Evolutionary conservation across 306 rosid genomes (phyloP), one percentile per base, ranked within the genome.

Genomic region (Sechiopsis laciniata): DNA sequence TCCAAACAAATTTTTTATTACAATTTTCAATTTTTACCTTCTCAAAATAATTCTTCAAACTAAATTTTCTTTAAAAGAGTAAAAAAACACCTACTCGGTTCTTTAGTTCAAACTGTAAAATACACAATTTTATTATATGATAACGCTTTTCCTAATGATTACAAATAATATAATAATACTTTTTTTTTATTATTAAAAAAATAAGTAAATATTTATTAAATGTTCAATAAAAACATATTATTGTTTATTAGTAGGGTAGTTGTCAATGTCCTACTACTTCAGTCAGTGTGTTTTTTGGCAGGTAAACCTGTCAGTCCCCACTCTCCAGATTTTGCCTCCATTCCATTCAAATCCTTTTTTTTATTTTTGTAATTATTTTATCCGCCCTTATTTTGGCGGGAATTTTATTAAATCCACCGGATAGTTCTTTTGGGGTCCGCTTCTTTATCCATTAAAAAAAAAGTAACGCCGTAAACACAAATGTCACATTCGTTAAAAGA

Each of bases 361-460:
- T 4, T 32, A 2, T 32, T 65, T 40, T 9, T 32, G 21, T 22
- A 1, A 1, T 32, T 65, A 17, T 9, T 32, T 50, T 22, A 14
- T 13, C 22, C 12, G 19, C 61, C 3, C 29, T 2, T 6, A 1
- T 56, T 73, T 73, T 73, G 76, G 76, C 76, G 76, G 76, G 76
- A 35, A 40, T 19, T 37, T 73, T 56, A 73, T 73, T 5, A 73
- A 73, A 73, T 73, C 76, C 37, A 55, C 5, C 9, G 52, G 32
- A 73, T 73, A 56, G 54, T 40, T 29, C 16, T 7, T 55, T 73
- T 73, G 76, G 67, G 67, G 67, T 73, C 76, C 76, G 76, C 51
- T 35, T 24, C 76, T 37, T 73, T 58, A 72, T 54, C 76, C 63
- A 22, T 5, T 4, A 55, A 55, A 13, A 3, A 52, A 10, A 17